These are phyloP conservation scores for Basidiobolus meristosporus DNA, from an alignment of 371 early-diverging fungal species.

Conservation along the genomic window DNA sequence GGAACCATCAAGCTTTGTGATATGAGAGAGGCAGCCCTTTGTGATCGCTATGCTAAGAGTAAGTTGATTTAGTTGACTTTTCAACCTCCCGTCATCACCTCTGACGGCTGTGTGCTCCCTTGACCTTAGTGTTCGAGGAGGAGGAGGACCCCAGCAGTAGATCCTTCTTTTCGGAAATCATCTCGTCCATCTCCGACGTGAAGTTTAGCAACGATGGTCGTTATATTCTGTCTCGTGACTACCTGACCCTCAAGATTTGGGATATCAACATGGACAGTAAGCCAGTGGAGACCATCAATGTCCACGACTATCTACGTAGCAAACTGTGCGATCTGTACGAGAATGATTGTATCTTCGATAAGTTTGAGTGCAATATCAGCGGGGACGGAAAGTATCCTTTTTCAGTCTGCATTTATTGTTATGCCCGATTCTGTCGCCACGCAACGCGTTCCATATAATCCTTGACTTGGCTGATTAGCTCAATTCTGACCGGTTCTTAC, in stretches of 20 bases:
- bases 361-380: conserved; percentile 92
- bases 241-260: conserved; percentile 91
- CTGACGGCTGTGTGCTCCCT: neutral
- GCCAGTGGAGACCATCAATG: conserved; percentile 84
- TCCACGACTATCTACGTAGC: conserved; percentile 83
- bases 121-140: conserved; percentile 69
- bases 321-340: conserved; percentile 95
- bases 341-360: conserved; percentile 97
- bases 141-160: conserved; percentile 82
- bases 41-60: conserved; percentile 85
- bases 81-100: too few species aligned
- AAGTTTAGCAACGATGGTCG: conserved; percentile 90
- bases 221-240: conserved; percentile 91
- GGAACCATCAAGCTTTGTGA: conserved; percentile 94
- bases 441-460: too few species aligned
- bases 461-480: conserved; percentile 9
- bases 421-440: too few species aligned
- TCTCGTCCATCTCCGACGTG: conserved; percentile 90
- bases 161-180: conserved; percentile 96
- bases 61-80: conserved; percentile 3
- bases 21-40: conserved; percentile 87
- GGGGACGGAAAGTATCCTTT: conserved; percentile 55
- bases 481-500: conserved; percentile 89
- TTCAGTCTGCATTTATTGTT: too few species aligned
- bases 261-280: conserved; percentile 90